These are phyloP conservation scores for Heimioporus punctisporus DNA, from an alignment of 1,284 basidiomycete species.

Conservation along the genomic window DNA sequence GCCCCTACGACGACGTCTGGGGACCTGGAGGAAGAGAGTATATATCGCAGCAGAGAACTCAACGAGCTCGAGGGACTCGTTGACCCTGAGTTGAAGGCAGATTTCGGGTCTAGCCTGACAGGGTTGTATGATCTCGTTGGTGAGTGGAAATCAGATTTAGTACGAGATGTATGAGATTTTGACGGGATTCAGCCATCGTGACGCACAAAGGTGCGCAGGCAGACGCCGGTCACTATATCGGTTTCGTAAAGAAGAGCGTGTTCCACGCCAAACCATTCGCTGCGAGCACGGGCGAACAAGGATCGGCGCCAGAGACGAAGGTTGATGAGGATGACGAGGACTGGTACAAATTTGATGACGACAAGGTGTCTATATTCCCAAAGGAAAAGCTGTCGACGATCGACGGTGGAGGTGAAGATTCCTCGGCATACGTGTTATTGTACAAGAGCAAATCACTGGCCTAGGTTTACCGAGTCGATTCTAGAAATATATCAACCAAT, in stretches of 20 bases:
- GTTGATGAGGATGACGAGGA: constrained; percentile 64
- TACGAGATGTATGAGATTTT: background rate
- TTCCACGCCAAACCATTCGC: constrained; percentile 42
- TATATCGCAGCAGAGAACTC: constrained; percentile 61
- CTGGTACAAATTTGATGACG: constrained; percentile 94
- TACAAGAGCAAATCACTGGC: constrained; percentile 57
- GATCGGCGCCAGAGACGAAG: constrained; percentile 12
- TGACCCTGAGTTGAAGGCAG: constrained; percentile 62
- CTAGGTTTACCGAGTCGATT: constrained; percentile 14
- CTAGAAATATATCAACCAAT: constrained; percentile 18
- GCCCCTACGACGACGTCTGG: constrained; percentile 31
- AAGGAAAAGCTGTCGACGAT: constrained; percentile 82
- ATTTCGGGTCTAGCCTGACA: constrained; percentile 73
- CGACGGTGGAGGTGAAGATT: constrained; percentile 88
- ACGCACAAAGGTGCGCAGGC: constrained; percentile 98
- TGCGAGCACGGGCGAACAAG: constrained; percentile 6
- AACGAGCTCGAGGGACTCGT: constrained; percentile 68
- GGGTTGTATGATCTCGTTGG: constrained; percentile 89
- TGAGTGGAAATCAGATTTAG: constrained; percentile 35
- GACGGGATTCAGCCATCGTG: constrained; percentile 69
- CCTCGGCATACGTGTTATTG: constrained; percentile 85
- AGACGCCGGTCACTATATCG: constrained; percentile 94
- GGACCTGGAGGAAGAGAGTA: constrained; percentile 63
- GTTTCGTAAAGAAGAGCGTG: constrained; percentile 80
- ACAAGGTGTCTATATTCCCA: constrained; percentile 85